Evolutionary conservation across 2,329 filamentous ascomycete genomes (phyloP).

Genomic region (Aspergillus jensenii): DNA sequence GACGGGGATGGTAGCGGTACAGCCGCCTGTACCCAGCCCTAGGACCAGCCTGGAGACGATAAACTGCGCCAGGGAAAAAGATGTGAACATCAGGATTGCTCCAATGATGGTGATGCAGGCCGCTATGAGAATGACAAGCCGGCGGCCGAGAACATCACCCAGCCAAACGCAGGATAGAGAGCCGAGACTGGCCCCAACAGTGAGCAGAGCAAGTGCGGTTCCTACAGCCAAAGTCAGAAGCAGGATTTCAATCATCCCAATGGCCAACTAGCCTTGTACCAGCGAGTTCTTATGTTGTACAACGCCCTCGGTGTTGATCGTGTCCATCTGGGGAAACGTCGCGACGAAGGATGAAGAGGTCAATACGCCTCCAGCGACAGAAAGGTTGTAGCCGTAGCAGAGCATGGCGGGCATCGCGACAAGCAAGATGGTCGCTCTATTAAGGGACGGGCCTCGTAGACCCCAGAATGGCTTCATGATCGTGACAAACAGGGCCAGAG

Average conservation of each 20-base stretch:
- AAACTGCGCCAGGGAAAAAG: not conserved
- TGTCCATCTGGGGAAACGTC: not conserved
- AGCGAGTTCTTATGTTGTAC: not conserved
- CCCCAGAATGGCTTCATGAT: not conserved
- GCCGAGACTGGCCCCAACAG: not conserved
- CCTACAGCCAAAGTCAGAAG: not conserved
- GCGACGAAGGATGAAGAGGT: not conserved
- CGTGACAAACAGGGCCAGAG: too few species aligned
- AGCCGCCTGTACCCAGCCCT: not conserved
- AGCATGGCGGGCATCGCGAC: not conserved
- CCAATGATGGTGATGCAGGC: not conserved
- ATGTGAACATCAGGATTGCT: not conserved
- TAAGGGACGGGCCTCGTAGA: not conserved
- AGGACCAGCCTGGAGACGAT: not conserved
- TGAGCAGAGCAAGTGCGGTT: not conserved
- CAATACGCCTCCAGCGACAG: not conserved
- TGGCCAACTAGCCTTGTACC: not conserved
- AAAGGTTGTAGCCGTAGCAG: not conserved
- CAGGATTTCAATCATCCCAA: not conserved
- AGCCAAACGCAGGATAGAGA: not conserved
- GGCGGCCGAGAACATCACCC: not conserved
- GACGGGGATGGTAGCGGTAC: not conserved
- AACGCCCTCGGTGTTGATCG: not conserved
- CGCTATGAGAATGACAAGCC: not conserved
- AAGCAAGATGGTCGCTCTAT: not conserved